Percentiles rank a stretch among this genome's conserved stretches.
phyloP scores from a whole-genome alignment of 176 grass and related monocot genomes.

The Ensete ventricosum region DNA sequence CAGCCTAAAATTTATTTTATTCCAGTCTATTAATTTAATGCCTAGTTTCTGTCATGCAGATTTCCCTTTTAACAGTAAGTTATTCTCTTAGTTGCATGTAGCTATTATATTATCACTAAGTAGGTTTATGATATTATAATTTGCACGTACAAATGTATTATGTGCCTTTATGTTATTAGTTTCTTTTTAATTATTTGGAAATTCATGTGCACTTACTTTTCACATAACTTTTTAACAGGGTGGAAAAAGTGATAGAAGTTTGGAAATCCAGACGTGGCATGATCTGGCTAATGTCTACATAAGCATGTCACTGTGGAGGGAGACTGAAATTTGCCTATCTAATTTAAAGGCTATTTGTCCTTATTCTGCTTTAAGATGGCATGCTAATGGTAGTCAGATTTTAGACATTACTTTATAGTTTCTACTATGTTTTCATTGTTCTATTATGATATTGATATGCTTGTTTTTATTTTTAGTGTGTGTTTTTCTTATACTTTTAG shows the following conservation, averaged over 20 bases:
- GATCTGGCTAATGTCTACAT: slow-evolving; percentile 88
- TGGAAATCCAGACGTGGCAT: slow-evolving; percentile 84
- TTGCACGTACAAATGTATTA: background rate
- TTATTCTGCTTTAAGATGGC: slow-evolving; percentile 62
- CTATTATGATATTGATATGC: background rate
- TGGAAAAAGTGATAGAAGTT: slow-evolving; percentile 49
- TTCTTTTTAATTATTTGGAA: slow-evolving; percentile 12
- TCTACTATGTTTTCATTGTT: background rate
- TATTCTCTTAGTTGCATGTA: too few relatives aligned
- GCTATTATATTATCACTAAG: too few relatives aligned
- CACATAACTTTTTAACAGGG: slow-evolving; percentile 36
- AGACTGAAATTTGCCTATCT: slow-evolving; percentile 70
- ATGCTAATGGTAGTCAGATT: slow-evolving; percentile 56
- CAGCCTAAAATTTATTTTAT: too few relatives aligned
- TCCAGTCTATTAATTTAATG: too few relatives aligned
- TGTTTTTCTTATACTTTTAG: too few relatives aligned
- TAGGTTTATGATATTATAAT: too few relatives aligned
- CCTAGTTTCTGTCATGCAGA: too few relatives aligned
- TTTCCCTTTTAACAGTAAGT: too few relatives aligned
- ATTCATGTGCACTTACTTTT: slow-evolving; percentile 13
- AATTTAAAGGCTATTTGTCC: slow-evolving; percentile 39
- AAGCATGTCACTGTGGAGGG: slow-evolving; percentile 68
- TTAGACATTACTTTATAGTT: background rate
- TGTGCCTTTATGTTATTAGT: background rate
- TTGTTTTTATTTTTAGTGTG: too few relatives aligned